Base-by-base conservation (phyloP, 192 early-diverging fungal genomes). In the Coemansia sp. region DNA sequence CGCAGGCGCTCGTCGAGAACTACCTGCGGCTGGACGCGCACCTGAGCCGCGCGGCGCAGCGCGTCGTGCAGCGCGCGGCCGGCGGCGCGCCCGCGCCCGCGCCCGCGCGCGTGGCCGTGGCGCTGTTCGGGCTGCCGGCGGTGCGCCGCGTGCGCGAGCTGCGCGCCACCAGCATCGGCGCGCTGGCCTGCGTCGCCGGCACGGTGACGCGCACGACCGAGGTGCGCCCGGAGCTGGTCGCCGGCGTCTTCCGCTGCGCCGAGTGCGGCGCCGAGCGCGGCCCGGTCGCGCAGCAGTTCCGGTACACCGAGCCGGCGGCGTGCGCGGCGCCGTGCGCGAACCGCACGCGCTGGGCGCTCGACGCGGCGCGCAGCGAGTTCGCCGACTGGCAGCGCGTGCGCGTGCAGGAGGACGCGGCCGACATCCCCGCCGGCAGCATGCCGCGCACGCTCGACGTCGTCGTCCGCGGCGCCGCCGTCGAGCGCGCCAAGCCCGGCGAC, bases 361-460 rank as follows among this genome's bases (percentile, higher is more conserved):
- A 89, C 51, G 86, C 93, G 20, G 93, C 92, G 70, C 87, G 89
- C 66, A 92, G 89, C 74, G 88, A 86, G 67, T 99, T 98, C 77
- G 87, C 88, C 34, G 97, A 99, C 83, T 99, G 97, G 97, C 97
- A 99, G 85, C 88, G 94, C 65, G 88, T 98, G 43, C 88, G 97
- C 8, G 84, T 99, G 46, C 97, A 99, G 76, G 97, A 99, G 81
- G 94, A 95, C 69, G 83, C 95, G 13, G 86, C 90, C 38, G 95
- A 99, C 76, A 97, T 99, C 36, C 97, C 97, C 24, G 90, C 95
- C 7, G 97, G 97, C 38, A 91, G 90, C 63, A 98, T 98, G 95
- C 97, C 97, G 28, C 85, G 96, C 76, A 92, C 90, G 6, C 85
- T 99, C 74, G 97, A 99, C 68, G 92, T 98, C 0, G 93, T 99